phyloP scores from a whole-genome alignment of 2,329 filamentous ascomycete genomes.

The Ceratocystis papillata region DNA sequence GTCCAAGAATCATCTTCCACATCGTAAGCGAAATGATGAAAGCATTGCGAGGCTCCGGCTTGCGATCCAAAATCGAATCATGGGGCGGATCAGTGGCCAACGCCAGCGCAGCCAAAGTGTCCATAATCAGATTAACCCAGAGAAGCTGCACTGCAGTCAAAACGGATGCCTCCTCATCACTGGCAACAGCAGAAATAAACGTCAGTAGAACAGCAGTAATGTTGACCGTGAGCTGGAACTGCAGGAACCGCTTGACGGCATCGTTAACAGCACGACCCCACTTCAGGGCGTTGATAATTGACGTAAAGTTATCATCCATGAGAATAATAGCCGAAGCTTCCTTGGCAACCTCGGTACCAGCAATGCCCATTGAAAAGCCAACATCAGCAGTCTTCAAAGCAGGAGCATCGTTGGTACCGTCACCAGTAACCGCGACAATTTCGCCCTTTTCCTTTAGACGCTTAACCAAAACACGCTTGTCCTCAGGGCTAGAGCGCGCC shows the following conservation, averaged over 20 bases:
- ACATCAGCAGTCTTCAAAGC: constrained; percentile 72
- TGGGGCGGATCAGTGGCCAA: constrained; percentile 85
- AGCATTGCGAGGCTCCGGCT: constrained; percentile 48
- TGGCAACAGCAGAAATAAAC: constrained; percentile 76
- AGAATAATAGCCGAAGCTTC: constrained; percentile 76
- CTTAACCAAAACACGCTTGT: constrained; percentile 63
- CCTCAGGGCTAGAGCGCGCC: constrained; percentile 63
- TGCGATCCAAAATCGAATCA: constrained; percentile 66
- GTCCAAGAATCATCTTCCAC: constrained; percentile 99
- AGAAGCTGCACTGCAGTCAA: constrained; percentile 82
- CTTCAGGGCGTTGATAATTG: constrained; percentile 72
- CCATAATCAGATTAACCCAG: constrained; percentile 97
- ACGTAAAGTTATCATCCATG: constrained; percentile 80
- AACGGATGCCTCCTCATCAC: constrained; percentile 57
- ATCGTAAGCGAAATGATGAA: constrained; percentile 74
- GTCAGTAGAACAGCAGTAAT: constrained; percentile 80
- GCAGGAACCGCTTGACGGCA: constrained; percentile 64
- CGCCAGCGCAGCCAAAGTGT: constrained; percentile 81
- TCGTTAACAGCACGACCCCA: constrained; percentile 73
- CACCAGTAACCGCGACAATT: constrained; percentile 71
- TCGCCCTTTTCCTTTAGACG: constrained; percentile 61
- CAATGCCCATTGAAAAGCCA: constrained; percentile 77
- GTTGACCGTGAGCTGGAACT: constrained; percentile 78
- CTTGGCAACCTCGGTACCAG: constrained; percentile 74
- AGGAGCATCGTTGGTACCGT: constrained; percentile 74